Evolutionary conservation across 495 filamentous ascomycete species (phyloP).

Genomic region (Podospora appendiculata): DNA sequence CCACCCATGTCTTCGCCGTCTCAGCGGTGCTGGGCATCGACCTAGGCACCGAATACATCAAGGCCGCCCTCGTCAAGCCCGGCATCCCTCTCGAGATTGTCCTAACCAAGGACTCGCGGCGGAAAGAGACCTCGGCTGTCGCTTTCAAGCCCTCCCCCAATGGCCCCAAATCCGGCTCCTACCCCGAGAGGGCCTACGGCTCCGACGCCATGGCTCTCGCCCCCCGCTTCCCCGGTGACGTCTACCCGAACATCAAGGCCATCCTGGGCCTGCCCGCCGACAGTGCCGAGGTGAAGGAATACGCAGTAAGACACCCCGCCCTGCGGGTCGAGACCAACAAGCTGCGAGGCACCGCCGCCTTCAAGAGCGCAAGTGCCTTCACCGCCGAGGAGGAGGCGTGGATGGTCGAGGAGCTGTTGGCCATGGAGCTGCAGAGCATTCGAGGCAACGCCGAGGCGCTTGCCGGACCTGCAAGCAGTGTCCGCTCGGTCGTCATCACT

Average conservation of each 20-base stretch:
- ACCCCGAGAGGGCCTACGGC: constrained; percentile 87
- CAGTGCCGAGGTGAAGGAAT: constrained; percentile 56
- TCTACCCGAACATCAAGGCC: constrained; percentile 86
- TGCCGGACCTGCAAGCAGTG: constrained; percentile 66
- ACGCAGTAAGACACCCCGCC: constrained; percentile 64
- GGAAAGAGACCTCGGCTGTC: constrained; percentile 87
- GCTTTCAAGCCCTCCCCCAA: constrained; percentile 79
- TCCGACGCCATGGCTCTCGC: constrained; percentile 82
- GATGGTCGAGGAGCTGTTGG: constrained; percentile 85
- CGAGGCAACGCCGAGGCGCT: constrained; percentile 76
- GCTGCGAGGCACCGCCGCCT: constrained; percentile 62
- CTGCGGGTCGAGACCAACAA: constrained; percentile 47
- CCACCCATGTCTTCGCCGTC: constrained; percentile 41
- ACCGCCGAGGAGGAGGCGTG: constrained; percentile 62
- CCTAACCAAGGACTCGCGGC: constrained; percentile 94
- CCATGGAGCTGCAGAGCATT: constrained; percentile 91
- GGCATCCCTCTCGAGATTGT: constrained; percentile 98
- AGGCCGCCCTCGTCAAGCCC: constrained; percentile 92
- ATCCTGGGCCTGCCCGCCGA: constrained; percentile 66
- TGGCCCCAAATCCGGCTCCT: constrained; percentile 49
- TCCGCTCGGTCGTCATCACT: constrained; percentile 81
- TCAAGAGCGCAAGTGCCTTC: constrained; percentile 65
- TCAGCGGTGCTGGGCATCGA: constrained; percentile 86
- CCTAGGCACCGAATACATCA: constrained; percentile 94
- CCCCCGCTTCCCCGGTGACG: constrained; percentile 82